Conservation (phyloP, 2,329 filamentous ascomycete genomes). For the Xylariaceae sp. region DNA sequence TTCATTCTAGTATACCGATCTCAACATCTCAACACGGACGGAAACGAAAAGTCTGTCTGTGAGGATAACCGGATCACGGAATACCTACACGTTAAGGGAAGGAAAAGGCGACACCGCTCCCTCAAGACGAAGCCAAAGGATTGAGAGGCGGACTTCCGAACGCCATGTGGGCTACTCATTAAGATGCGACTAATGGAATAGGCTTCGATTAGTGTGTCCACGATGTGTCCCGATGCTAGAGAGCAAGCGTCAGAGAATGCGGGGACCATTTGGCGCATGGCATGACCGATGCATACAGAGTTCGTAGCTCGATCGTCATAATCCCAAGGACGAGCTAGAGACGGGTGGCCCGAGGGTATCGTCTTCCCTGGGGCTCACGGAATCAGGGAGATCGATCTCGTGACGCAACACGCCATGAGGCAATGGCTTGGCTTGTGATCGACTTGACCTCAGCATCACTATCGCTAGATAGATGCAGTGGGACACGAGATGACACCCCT, state of each 20-base stretch:
- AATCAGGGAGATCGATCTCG: neutral
- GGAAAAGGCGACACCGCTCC: too few species aligned
- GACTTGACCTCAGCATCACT: neutral
- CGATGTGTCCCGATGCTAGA: neutral
- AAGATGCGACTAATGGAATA: neutral
- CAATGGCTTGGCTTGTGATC: neutral
- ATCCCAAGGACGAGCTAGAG: neutral
- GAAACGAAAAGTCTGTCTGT: too few species aligned
- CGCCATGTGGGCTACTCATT: too few species aligned
- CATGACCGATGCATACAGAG: neutral
- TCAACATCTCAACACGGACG: too few species aligned
- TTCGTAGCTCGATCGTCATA: neutral
- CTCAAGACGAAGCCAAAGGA: too few species aligned
- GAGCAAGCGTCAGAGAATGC: neutral
- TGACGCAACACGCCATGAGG: neutral
- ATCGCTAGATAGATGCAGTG: neutral
- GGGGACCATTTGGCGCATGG: neutral
- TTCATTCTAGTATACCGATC: too few species aligned
- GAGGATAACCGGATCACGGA: too few species aligned
- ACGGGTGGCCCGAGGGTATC: neutral
- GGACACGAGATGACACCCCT: neutral
- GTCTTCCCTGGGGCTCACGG: neutral
- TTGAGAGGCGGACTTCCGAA: too few species aligned
- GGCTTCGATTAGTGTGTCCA: neutral
- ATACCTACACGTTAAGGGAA: too few species aligned